Conservation (phyloP, 139 green algal species). For the Volvox africanus region DNA sequence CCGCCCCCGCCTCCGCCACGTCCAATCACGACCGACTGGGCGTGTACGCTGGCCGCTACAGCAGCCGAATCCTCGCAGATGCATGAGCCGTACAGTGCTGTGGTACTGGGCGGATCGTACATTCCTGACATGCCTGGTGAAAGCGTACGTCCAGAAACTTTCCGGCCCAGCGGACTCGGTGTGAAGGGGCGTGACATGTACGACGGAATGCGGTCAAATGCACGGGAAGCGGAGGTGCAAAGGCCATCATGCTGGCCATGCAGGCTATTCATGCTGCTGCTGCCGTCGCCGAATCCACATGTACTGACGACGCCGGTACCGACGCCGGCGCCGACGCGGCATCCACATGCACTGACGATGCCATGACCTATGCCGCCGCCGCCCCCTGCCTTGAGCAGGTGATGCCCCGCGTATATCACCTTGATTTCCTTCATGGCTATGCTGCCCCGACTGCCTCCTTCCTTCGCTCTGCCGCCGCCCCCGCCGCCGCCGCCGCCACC, state of each 20-base stretch:
- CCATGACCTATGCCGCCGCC: neutral
- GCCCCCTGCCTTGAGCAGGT: neutral
- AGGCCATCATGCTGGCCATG: too few species aligned
- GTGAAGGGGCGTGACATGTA: neutral
- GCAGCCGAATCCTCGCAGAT: too few species aligned
- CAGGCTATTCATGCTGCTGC: neutral
- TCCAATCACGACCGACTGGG: too few species aligned
- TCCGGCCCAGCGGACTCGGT: neutral
- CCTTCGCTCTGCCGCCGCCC: neutral
- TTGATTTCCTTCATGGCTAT: neutral
- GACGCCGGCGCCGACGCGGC: neutral
- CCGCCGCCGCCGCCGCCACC: neutral
- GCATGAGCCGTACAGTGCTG: too few species aligned
- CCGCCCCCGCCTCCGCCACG: too few species aligned
- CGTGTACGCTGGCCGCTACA: too few species aligned
- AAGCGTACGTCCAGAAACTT: neutral
- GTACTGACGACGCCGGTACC: neutral
- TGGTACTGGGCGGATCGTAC: too few species aligned
- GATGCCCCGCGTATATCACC: slow-evolving; percentile 9
- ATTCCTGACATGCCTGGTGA: neutral
- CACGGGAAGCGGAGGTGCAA: neutral
- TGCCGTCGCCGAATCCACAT: neutral
- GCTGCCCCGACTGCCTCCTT: neutral
- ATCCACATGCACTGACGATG: neutral
- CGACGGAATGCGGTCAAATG: neutral